These are phyloP conservation scores for Rhodotorula sp. DNA, from an alignment of 1,284 basidiomycete species.

Conservation along the genomic window DNA sequence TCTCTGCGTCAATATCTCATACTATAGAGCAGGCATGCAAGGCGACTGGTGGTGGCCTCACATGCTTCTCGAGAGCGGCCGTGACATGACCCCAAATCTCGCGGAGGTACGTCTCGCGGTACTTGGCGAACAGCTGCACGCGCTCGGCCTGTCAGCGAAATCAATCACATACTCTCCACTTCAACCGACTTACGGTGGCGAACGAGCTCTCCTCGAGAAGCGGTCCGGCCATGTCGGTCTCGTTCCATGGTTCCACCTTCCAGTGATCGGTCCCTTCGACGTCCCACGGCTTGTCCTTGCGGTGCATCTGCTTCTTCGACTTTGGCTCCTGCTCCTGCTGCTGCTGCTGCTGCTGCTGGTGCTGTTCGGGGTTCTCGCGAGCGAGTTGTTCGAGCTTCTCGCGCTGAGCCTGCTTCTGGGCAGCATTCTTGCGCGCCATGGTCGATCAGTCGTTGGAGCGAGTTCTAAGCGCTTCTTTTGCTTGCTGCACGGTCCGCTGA, in stretches of 20 bases:
- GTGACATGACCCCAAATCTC: slow-evolving; percentile 96
- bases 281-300: slow-evolving; percentile 97
- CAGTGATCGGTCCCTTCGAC: slow-evolving; percentile 98
- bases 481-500: too few species aligned
- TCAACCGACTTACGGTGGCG: slow-evolving; percentile 59
- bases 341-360: slow-evolving; percentile 11
- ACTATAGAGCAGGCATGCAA: not conserved
- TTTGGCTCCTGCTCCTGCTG: slow-evolving; percentile 22
- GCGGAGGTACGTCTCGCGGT: slow-evolving; percentile 92
- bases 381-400: slow-evolving; percentile 15
- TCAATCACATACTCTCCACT: rapidly evolving
- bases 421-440: slow-evolving; percentile 41
- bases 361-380: slow-evolving; percentile 22
- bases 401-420: slow-evolving; percentile 30
- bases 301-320: slow-evolving; percentile 71
- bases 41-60: slow-evolving; percentile 51
- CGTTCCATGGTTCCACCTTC: slow-evolving; percentile 49
- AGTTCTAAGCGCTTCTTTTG: too few species aligned
- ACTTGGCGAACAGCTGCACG: slow-evolving; percentile 81
- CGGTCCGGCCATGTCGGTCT: slow-evolving; percentile 77
- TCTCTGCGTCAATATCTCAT: not conserved
- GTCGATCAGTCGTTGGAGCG: not conserved
- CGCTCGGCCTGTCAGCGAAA: not conserved
- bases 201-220: slow-evolving; percentile 96
- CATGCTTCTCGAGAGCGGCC: slow-evolving; percentile 75